phyloP scores from a whole-genome alignment of 441 rosid species.

The Theobroma grandiflorum region DNA sequence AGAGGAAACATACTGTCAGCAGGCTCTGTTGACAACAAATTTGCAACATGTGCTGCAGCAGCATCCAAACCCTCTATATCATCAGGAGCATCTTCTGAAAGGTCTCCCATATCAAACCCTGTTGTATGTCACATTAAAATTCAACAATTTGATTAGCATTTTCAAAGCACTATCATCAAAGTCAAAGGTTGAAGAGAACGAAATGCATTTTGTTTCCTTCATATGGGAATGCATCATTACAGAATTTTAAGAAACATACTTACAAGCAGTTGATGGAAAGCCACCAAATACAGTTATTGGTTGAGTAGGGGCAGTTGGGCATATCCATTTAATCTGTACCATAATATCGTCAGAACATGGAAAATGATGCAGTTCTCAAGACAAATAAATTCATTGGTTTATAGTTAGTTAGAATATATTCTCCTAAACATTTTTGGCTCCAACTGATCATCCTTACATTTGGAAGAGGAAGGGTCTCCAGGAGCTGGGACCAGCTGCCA shows the following conservation, averaged over 20 bases:
- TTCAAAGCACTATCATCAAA: conserved; percentile 11
- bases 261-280: conserved; percentile 94
- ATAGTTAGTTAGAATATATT: not conserved
- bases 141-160: conserved; percentile 15
- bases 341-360: conserved; percentile 21
- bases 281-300: conserved; percentile 86
- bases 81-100: conserved; percentile 82
- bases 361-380: conserved; percentile 12
- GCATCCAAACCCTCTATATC: conserved; percentile 91
- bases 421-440: not conserved
- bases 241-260: conserved; percentile 31
- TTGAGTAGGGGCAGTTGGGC: conserved; percentile 95
- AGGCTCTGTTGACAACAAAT: conserved; percentile 87
- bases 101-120: conserved; percentile 95
- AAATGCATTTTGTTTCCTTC: not conserved
- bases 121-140: conserved; percentile 30
- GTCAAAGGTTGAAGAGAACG: conserved; percentile 2
- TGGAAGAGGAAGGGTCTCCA: conserved; percentile 87
- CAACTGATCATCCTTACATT: conserved; percentile 58
- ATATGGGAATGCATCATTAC: not conserved
- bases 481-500: conserved; percentile 94
- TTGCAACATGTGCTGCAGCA: conserved; percentile 87
- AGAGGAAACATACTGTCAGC: conserved; percentile 70
- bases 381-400: conserved; percentile 16
- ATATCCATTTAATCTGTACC: conserved; percentile 93